Percentiles rank a stretch among this genome's conserved stretches.
phyloP scores from a whole-genome alignment of 768 basidiomycete species.

The Sarcodon aspratus region DNA sequence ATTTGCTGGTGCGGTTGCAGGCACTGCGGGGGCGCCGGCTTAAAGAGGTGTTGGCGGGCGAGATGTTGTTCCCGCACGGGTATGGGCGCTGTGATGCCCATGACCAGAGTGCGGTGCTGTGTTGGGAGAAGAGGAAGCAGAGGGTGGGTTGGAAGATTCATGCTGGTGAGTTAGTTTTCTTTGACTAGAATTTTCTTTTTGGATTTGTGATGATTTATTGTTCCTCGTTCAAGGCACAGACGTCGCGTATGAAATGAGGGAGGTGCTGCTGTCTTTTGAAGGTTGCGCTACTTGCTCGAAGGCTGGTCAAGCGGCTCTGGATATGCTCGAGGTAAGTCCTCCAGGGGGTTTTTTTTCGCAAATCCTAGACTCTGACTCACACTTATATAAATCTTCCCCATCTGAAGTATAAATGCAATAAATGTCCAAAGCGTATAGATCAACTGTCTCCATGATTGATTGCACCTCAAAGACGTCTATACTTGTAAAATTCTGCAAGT shows the following conservation, averaged over 20 bases:
- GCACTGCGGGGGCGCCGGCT: constrained; percentile 41
- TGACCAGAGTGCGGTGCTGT: constrained; percentile 25
- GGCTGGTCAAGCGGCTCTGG: constrained; percentile 51
- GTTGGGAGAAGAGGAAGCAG: constrained; percentile 43
- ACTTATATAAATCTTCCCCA: no score
- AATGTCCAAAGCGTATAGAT: constrained; percentile 39
- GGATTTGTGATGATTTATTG: constrained; percentile 3
- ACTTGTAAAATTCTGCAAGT: neutral
- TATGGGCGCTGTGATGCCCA: constrained; percentile 55
- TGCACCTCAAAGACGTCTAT: neutral
- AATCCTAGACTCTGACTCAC: constrained; percentile 7
- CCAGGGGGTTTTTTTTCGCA: neutral
- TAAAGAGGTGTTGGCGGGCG: constrained; percentile 37
- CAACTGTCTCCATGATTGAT: constrained; percentile 20
- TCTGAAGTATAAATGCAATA: constrained; percentile 51
- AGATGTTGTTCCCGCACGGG: constrained; percentile 64
- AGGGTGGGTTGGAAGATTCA: constrained; percentile 36
- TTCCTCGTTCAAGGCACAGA: constrained; percentile 39
- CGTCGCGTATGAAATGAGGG: constrained; percentile 55
- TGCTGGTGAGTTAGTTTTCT: constrained; percentile 27
- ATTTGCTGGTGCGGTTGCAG: constrained; percentile 51
- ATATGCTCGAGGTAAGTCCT: constrained; percentile 51
- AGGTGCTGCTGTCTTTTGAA: constrained; percentile 31
- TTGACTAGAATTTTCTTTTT: neutral
- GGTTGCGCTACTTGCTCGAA: constrained; percentile 44